Evolutionary conservation across 176 grass and related monocot genomes (phyloP), one percentile per base, ranked within the genome.

Genomic region (Oryza nivara): DNA sequence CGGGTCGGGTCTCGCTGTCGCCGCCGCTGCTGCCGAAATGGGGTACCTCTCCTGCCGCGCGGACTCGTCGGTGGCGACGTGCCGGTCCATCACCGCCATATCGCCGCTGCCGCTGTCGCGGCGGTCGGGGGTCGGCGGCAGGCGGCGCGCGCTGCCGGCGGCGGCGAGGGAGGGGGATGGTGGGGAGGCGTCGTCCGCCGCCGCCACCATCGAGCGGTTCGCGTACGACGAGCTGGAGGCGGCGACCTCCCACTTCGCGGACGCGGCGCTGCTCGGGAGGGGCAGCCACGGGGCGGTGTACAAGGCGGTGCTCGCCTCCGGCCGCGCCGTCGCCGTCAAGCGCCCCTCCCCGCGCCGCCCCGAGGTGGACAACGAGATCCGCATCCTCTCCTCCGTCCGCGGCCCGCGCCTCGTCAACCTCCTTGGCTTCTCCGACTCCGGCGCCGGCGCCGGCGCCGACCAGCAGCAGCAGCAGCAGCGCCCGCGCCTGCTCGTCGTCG

Each of bases 291-390:
- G 96, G 23, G 89, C 91, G 15, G 96, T 98, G 74, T 98, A 93
- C 86, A 98, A 98, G 86, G 96, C 96, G 3, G 81, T 94, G 36
- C 96, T 96, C 16, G 84, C 88, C 48, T 75, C 84, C 32, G 89
- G 88, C 83, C 93, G 91, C 76, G 80, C 82, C 64, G 96, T 98
- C 80, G 96, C 96, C 28, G 96, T 98, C 80, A 98, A 99, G 78
- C 96, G 93, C 30, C 93, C 96, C 15, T 92, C 93, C 11, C 96
- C 93, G 77, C 93, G 93, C 47, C 93, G 93, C 49, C 72, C 89
- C 85, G 96, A 99, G 88, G 96, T 95, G n/a, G 92, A 99, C 81
- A 99, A 99, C 89, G 96, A 99, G 89, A 93, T 99, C 85, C 85
- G 80, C 80, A 89, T 99, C 80, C 88, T 99, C 48, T 96, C 89